A percentile compares a stretch with the other conserved stretches of the same genome.
phyloP scores from a whole-genome alignment of 225 moss, liverwort and hornwort genomes.

The Asterella californica region DNA sequence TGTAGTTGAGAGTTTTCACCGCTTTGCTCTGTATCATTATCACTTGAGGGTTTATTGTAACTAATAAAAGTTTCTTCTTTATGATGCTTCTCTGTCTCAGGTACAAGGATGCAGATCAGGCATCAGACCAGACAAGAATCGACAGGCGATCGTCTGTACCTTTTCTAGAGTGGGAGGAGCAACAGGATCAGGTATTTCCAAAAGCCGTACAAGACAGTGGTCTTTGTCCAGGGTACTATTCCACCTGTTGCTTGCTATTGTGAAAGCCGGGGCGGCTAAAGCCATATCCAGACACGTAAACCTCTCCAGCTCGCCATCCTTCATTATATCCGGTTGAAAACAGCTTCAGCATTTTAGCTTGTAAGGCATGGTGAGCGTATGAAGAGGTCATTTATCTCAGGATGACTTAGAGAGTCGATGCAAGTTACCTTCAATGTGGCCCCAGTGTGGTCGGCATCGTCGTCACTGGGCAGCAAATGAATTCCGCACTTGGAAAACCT shows the following conservation, averaged over 20 bases:
- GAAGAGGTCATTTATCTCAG: neutral
- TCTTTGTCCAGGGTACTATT: constrained; percentile 50
- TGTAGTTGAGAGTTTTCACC: constrained; percentile 69
- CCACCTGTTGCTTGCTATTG: constrained; percentile 68
- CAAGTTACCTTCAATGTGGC: constrained; percentile 55
- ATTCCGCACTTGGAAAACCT: constrained; percentile 78
- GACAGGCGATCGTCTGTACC: constrained; percentile 32
- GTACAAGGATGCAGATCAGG: neutral
- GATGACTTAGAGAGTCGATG: neutral
- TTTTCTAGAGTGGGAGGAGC: constrained; percentile 87
- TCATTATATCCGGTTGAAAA: neutral
- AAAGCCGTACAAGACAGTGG: constrained; percentile 55
- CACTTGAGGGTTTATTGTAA: neutral
- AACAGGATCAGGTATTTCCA: constrained; percentile 75
- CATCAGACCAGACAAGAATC: neutral
- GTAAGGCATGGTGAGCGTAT: neutral
- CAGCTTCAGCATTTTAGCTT: neutral
- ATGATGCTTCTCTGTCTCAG: neutral
- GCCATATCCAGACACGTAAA: constrained; percentile 66
- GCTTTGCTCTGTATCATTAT: constrained; percentile 60
- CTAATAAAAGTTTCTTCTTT: neutral
- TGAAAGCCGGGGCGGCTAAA: constrained; percentile 68
- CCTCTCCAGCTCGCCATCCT: constrained; percentile 67
- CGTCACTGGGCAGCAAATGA: constrained; percentile 75
- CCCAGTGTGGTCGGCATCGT: constrained; percentile 60